Evolutionary conservation across 2,329 filamentous ascomycete genomes (phyloP).

Genomic region (Chrysoporthe austroafricana): DNA sequence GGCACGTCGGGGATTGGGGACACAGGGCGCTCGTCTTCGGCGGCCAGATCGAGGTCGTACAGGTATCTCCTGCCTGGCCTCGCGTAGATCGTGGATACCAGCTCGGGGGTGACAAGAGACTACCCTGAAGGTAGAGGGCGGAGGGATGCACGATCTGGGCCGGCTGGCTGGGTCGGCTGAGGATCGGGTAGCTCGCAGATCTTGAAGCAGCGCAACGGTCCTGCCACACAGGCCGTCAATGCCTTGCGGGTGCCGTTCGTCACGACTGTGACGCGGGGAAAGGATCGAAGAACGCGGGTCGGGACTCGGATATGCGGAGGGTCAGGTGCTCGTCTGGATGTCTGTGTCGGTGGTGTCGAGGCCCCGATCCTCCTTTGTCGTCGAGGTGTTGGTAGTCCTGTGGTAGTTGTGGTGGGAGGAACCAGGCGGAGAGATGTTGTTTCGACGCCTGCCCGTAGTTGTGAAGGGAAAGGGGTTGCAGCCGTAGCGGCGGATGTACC

Average conservation of each 20-base stretch:
- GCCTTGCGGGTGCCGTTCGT: constrained; percentile 16
- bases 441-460: neutral
- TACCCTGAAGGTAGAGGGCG: neutral
- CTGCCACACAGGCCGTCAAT: constrained; percentile 21
- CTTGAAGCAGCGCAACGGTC: constrained; percentile 18
- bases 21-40: constrained; percentile 13
- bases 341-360: neutral
- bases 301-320: neutral
- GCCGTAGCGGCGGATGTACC: constrained; percentile 12
- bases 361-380: neutral
- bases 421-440: neutral
- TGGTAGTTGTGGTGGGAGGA: constrained; percentile 1
- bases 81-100: constrained; percentile 1
- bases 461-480: constrained; percentile 16
- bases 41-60: constrained; percentile 15
- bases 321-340: neutral
- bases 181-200: constrained; percentile 21
- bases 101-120: constrained; percentile 5
- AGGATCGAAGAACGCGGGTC: neutral
- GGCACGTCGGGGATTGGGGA: constrained; percentile 4
- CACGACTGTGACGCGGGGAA: constrained; percentile 3
- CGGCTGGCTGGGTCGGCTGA: constrained; percentile 3
- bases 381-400: neutral
- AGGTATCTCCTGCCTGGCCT: constrained; percentile 10
- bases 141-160: constrained; percentile 3